These are phyloP conservation scores for Amanita muscaria DNA, from an alignment of 768 basidiomycete species.

Conservation along the genomic window DNA sequence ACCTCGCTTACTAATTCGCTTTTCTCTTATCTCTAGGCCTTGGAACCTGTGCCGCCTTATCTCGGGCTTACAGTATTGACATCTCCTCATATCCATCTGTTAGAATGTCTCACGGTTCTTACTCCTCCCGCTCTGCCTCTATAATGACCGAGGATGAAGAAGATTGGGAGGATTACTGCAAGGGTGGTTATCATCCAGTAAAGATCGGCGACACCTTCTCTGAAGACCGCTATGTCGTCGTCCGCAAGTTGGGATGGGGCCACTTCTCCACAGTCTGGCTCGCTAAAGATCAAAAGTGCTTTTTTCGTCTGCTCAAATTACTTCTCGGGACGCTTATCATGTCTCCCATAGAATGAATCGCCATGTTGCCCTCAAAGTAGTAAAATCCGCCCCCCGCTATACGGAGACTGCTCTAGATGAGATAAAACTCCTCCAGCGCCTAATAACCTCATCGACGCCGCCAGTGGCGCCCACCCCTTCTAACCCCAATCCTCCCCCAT, in stretches of 20 bases:
- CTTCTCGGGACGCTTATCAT: constrained; percentile 4
- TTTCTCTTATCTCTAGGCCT: constrained; percentile 5
- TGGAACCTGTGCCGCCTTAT: constrained; percentile 8
- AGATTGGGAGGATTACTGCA: constrained; percentile 82
- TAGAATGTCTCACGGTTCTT: constrained; percentile 64
- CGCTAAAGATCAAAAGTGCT: constrained; percentile 73
- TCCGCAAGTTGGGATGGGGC: constrained; percentile 93
- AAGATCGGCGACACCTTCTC: constrained; percentile 90
- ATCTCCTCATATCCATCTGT: constrained; percentile 10
- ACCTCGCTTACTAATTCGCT: constrained; percentile 1
- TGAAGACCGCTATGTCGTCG: constrained; percentile 80
- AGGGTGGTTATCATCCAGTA: constrained; percentile 86
- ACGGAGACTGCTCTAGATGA: constrained; percentile 98
- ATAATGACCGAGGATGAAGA: constrained; percentile 90
- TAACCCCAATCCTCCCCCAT: constrained; percentile 42
- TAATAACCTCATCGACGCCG: constrained; percentile 75
- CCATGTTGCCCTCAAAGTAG: constrained; percentile 98
- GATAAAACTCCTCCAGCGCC: constrained; percentile 93
- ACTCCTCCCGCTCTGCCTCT: constrained; percentile 64
- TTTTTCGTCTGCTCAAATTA: constrained; percentile 10
- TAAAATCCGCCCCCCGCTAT: constrained; percentile 94
- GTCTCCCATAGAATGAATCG: constrained; percentile 66
- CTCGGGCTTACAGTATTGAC: constrained; percentile 5
- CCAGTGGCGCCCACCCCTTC: constrained; percentile 37
- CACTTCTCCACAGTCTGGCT: constrained; percentile 95